A percentile compares a stretch with the other conserved stretches of the same genome.
These are phyloP conservation scores for Thalassiosira oceanica DNA, from an alignment of 352 stramenopile species.

Conservation along the genomic window DNA sequence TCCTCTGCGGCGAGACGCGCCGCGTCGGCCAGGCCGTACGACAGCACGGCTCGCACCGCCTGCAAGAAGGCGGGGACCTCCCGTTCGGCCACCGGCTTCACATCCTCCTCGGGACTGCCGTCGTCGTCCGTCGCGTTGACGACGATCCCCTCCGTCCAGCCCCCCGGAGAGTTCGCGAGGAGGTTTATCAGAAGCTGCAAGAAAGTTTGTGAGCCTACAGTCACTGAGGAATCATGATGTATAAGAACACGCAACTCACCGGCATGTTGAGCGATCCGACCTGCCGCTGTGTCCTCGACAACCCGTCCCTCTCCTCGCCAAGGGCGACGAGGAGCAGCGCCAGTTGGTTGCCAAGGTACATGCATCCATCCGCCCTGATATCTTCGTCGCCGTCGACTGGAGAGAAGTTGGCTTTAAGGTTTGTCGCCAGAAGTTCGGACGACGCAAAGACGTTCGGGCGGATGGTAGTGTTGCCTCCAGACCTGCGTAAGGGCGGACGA, in stretches of 20 bases:
- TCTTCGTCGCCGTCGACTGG: conserved; percentile 3
- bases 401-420: conserved; percentile 59
- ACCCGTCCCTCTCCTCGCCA: too few species aligned
- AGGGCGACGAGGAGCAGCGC: conserved; percentile 60
- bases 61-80: too few species aligned
- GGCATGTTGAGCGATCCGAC: too few species aligned
- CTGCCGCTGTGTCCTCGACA: too few species aligned
- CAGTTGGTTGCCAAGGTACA: conserved; percentile 76
- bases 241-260: too few species aligned
- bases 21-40: conserved; percentile 63
- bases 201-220: too few species aligned
- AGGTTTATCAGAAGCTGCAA: conserved; percentile 36
- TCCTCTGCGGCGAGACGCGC: conserved; percentile 28
- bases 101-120: too few species aligned
- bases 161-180: conserved; percentile 20
- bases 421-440: conserved; percentile 47
- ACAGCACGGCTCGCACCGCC: conserved; percentile 67
- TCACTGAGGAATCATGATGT: too few species aligned
- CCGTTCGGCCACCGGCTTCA: too few species aligned
- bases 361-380: conserved; percentile 42
- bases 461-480: too few species aligned
- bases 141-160: conserved; percentile 46
- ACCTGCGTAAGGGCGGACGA: too few species aligned
- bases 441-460: conserved; percentile 48
- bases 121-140: too few species aligned